Evolutionary conservation across 1,284 basidiomycete genomes (phyloP).

Genomic region (Microbotryum intermedium): DNA sequence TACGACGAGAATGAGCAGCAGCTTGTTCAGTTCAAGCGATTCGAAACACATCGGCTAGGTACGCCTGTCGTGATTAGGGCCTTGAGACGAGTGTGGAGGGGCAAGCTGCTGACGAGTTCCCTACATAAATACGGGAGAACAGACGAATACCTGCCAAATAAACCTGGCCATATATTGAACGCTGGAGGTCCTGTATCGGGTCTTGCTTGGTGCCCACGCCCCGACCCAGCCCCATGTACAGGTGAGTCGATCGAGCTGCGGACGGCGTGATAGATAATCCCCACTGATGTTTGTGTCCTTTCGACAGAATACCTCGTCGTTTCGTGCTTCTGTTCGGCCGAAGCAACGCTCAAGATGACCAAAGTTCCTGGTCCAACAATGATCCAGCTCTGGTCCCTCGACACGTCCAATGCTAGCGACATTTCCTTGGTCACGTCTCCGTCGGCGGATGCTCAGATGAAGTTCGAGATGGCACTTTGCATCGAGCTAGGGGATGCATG

Average conservation of each 20-base stretch:
- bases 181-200: slow-evolving; percentile 78
- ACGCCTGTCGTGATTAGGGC: slow-evolving; percentile 30
- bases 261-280: too few relatives aligned
- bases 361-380: background rate
- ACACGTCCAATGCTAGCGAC: slow-evolving; percentile 6
- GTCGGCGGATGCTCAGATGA: slow-evolving; percentile 40
- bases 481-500: slow-evolving; percentile 53
- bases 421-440: background rate
- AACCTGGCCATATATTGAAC: slow-evolving; percentile 58
- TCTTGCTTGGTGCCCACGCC: slow-evolving; percentile 79
- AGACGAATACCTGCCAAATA: slow-evolving; percentile 32
- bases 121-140: background rate
- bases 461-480: slow-evolving; percentile 67
- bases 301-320: slow-evolving; percentile 68
- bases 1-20: slow-evolving; percentile 44
- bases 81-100: slow-evolving; percentile 1
- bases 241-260: background rate
- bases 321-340: slow-evolving; percentile 52
- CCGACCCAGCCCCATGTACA: slow-evolving; percentile 43
- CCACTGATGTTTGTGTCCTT: too few relatives aligned
- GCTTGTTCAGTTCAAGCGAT: slow-evolving; percentile 47
- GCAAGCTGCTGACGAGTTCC: background rate
- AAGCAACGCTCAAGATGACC: slow-evolving; percentile 7
- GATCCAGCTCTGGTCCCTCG: slow-evolving; percentile 43
- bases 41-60: slow-evolving; percentile 54